Conservation (phyloP, 2,329 filamentous ascomycete genomes). For the Aspergillus japonicus region DNA sequence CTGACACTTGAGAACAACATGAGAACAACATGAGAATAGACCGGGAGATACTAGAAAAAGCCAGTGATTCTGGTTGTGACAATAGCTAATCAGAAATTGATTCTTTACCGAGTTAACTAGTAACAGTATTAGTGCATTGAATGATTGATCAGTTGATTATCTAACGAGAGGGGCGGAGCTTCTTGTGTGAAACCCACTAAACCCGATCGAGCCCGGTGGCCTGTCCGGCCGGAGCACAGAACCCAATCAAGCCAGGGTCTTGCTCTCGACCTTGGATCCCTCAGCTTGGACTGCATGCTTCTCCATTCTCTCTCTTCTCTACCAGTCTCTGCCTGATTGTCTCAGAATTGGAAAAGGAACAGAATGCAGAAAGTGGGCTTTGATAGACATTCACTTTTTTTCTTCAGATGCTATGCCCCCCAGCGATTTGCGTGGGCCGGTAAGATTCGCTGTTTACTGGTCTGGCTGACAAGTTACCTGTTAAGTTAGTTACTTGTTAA, state of each 20-base stretch:
- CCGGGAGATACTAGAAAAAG: too few species aligned
- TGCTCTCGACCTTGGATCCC: too few species aligned
- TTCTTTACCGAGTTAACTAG: too few species aligned
- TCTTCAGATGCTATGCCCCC: background rate
- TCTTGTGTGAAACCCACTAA: background rate
- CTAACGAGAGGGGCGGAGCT: background rate
- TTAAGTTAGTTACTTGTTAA: too few species aligned
- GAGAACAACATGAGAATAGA: too few species aligned
- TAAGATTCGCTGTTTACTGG: background rate
- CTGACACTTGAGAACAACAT: too few species aligned
- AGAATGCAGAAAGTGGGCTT: background rate
- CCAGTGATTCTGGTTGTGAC: too few species aligned
- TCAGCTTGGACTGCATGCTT: too few species aligned
- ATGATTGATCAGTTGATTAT: background rate
- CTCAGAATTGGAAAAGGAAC: background rate
- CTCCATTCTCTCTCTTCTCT: background rate
- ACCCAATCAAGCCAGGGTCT: too few species aligned
- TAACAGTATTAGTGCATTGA: background rate
- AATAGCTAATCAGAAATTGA: too few species aligned
- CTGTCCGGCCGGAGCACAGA: background rate
- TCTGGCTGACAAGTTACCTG: too few species aligned
- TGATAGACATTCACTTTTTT: background rate
- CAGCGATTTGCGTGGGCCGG: background rate
- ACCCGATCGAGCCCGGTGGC: background rate
- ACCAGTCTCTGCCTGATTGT: background rate